Base-by-base conservation (phyloP, 306 rosid species). In the Fagus sylvatica region DNA sequence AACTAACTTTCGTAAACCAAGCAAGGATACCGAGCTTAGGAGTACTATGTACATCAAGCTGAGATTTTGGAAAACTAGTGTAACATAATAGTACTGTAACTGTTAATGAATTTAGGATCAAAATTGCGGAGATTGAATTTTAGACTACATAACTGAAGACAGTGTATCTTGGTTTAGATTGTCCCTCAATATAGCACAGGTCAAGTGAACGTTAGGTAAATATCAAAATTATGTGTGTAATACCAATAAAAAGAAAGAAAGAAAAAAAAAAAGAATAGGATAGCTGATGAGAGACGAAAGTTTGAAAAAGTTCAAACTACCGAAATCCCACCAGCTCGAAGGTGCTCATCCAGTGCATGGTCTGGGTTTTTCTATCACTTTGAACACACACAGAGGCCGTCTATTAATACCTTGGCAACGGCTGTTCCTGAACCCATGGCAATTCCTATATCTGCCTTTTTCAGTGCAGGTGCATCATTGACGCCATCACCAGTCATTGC, bases 401-500 rank as follows among this genome's bases (percentile, higher is more conserved):
- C 79, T 37, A 65, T 77, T 59, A 54, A 80, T 78, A 94, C 98
- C 98, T 95, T 95, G 54, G 98, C 96, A 81, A 95, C 98, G 60
- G 98, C 97, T 80, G 98, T 95, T 76, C 98, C 98, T 36, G 98
- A 95, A 74, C 99, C 99, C 99, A 95, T 95, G 80, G 98, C 96
- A 79, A 95, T 91, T 80, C 99, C 99, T 53, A 95, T 95, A 77
- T 95, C 97, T n/a, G 99, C 98, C 84, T 89, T 92, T 83, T 95
- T 95, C 49, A 95, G 85, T 40, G 99, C 99, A 69, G 99, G 99
- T 69, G 99, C 99, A 82, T 95, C 99, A 78, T 95, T 95, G 85
- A 95, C 99, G 55, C 99, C 99, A 34, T 95, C 99, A 73, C 99
- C 99, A 39, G 99, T 95, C 99, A 95, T 95, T 36, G 99, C 99